Base-by-base conservation (phyloP, 225 moss, liverwort and hornwort genomes). In the Sphagnum tenellum region DNA sequence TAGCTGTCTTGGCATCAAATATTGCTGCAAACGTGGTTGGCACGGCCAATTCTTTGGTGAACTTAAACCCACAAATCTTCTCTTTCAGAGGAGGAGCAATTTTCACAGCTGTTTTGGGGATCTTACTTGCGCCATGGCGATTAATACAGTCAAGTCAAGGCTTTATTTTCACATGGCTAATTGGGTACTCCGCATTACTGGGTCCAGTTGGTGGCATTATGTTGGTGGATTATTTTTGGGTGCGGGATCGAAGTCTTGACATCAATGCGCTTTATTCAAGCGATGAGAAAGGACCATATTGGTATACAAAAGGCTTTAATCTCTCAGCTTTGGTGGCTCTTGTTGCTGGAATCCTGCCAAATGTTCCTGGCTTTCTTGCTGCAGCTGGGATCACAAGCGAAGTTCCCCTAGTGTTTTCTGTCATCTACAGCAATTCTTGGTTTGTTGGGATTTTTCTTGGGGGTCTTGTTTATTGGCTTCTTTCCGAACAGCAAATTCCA, bases 1-100 rank as follows among this genome's bases (percentile, higher is more conserved):
- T 94, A 69, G 94, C 94, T 1, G 91, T 90, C 0, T 74, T 94
- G 12, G 91, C 89, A 12, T 90, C 94, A 3, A 94, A 94, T 68
- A 94, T 94, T 59, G 94, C 91, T 9, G 94, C 94, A 2, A 94
- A 94, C 11, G 82, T 94, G 53, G 94, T 94, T 14, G 94, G 90
- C 8, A 90, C 94, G 52, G 94, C 94, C 0, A 94, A 94, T 48
- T 90, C 94, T 13, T 72, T 94, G 0, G 87, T 94, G 61, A 94
- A 94, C 62, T 12, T 94, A 49, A 80, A 78, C 60, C 94, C 91
- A 3, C 48, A 70, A 0, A 0, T 72, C 1, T 87, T 91, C 60
- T 87, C 91, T n/a, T 94, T 91, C 71, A 61, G 89, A 71, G 69
- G 46, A 52, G 91, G 68, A 2, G 89, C 87, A 48, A 56, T 94